These are phyloP conservation scores for Dentipellis fragilis DNA, from an alignment of 768 basidiomycete species.

Conservation along the genomic window DNA sequence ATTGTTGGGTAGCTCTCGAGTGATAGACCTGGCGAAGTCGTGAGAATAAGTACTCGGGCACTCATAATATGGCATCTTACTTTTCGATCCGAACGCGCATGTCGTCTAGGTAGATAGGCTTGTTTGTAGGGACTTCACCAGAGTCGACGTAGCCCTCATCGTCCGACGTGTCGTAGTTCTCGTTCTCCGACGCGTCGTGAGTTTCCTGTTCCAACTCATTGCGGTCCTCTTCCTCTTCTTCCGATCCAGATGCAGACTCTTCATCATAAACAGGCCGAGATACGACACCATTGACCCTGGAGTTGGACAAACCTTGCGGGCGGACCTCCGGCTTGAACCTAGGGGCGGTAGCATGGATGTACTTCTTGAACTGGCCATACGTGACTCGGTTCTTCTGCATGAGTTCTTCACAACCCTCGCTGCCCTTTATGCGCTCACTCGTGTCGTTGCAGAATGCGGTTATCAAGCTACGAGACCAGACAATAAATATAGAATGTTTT, in stretches of 20 bases:
- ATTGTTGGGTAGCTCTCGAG: background rate
- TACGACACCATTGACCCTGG: background rate
- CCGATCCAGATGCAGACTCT: too few species aligned
- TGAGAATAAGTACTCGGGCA: background rate
- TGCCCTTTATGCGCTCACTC: too few species aligned
- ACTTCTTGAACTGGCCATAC: background rate
- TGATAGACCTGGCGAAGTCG: background rate
- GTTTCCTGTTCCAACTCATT: too few species aligned
- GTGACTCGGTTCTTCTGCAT: background rate
- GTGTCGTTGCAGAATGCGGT: slow-evolving; percentile 22
- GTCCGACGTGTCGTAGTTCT: too few species aligned
- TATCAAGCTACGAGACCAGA: slow-evolving; percentile 22
- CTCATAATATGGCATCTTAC: background rate
- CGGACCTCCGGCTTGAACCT: background rate
- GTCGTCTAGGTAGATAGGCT: background rate
- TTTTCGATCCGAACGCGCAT: background rate
- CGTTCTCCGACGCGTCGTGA: too few species aligned
- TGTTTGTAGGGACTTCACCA: background rate
- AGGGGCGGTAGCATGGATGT: background rate
- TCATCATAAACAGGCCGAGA: background rate
- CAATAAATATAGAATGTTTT: too few species aligned
- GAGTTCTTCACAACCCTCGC: too few species aligned
- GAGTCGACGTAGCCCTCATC: background rate
- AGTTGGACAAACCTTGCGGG: background rate
- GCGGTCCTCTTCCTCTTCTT: too few species aligned